Evolutionary conservation across 2,329 filamentous ascomycete genomes (phyloP).

Genomic region (Paracoccidioides brasiliensis): DNA sequence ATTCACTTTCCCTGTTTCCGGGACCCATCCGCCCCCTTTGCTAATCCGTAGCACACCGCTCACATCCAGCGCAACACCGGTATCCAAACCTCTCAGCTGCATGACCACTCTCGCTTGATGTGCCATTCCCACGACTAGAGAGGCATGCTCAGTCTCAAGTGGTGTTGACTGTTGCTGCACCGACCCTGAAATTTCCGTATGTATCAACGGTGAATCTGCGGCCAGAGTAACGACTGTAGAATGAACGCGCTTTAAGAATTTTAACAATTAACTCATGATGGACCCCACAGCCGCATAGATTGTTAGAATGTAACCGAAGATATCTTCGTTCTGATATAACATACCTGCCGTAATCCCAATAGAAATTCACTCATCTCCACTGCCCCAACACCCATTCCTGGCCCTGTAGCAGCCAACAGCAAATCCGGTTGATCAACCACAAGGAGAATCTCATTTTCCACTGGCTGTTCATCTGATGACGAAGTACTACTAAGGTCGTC

Average conservation of each 20-base stretch:
- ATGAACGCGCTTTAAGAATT: constrained; percentile 41
- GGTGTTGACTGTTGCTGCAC: constrained; percentile 41
- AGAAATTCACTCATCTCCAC: constrained; percentile 43
- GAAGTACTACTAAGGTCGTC: constrained; percentile 15
- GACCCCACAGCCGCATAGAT: no score
- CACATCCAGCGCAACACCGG: constrained; percentile 78
- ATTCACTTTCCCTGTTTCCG: constrained; percentile 19
- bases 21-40: constrained; percentile 34
- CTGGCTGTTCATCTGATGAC: constrained; percentile 11
- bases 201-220: constrained; percentile 61
- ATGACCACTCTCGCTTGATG: constrained; percentile 62
- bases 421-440: constrained; percentile 55
- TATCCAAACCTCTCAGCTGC: constrained; percentile 64
- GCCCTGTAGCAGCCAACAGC: constrained; percentile 46
- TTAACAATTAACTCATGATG: no score
- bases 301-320: no score
- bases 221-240: constrained; percentile 53
- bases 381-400: constrained; percentile 30
- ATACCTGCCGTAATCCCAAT: constrained; percentile 50
- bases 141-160: constrained; percentile 57
- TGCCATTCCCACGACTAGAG: constrained; percentile 58
- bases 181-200: constrained; percentile 21
- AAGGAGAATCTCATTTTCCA: constrained; percentile 36
- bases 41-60: constrained; percentile 76
- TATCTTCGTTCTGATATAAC: constrained; percentile 14